A percentile compares a stretch with the other conserved stretches of the same genome.
Conservation (phyloP, 441 rosid species). For the Pelargonium cotyledonis region DNA sequence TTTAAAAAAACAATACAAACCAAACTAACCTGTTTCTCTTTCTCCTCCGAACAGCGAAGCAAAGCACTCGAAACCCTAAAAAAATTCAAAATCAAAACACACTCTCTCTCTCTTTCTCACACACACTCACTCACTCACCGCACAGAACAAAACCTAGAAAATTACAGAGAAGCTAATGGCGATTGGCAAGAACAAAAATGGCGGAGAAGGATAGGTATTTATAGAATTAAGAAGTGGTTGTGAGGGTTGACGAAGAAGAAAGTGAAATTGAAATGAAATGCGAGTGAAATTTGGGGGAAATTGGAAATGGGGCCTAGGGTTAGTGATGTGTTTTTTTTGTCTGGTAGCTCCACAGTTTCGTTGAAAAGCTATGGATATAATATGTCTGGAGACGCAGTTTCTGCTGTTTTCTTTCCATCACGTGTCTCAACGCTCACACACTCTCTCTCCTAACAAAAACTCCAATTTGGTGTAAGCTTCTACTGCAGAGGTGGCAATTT, state of each 20-base stretch:
- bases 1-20: too few species aligned
- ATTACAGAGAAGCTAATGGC: not conserved
- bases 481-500: too few species aligned
- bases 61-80: not conserved
- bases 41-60: slow-evolving; percentile 12
- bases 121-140: not conserved
- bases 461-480: too few species aligned
- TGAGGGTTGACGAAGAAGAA: slow-evolving; percentile 7
- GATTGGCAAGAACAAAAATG: not conserved
- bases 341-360: not conserved
- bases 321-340: not conserved
- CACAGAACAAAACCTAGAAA: not conserved
- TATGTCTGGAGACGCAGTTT: not conserved
- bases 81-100: not conserved
- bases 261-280: slow-evolving; percentile 4
- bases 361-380: too few species aligned
- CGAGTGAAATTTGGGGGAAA: slow-evolving; percentile 7
- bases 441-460: not conserved
- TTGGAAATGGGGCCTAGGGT: not conserved
- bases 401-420: not conserved
- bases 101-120: not conserved
- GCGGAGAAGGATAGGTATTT: slow-evolving; percentile 6
- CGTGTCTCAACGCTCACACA: not conserved
- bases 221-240: not conserved
- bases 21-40: slow-evolving; percentile 5